phyloP scores from a whole-genome alignment of 1,284 basidiomycete genomes.

The Naganishia liquefaciens region DNA sequence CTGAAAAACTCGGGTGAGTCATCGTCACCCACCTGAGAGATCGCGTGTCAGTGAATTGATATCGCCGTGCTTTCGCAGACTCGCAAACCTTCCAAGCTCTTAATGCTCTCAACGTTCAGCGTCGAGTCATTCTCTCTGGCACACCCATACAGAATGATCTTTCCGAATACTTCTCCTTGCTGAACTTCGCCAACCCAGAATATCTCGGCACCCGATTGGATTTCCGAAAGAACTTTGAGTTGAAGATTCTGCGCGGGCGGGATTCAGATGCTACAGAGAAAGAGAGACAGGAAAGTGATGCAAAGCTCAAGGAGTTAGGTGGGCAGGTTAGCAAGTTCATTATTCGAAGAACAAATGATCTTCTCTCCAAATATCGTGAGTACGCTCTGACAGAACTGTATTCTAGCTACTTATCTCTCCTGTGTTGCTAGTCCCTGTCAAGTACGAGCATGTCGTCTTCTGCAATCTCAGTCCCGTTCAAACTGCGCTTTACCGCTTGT shows the following conservation, averaged over 20 bases:
- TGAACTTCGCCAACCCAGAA: slow-evolving; percentile 96
- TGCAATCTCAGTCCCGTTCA: slow-evolving; percentile 88
- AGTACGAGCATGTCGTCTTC: slow-evolving; percentile 99
- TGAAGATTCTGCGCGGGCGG: slow-evolving; percentile 87
- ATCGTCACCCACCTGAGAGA: neutral
- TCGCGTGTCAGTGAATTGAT: neutral
- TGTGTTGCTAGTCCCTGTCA: slow-evolving; percentile 77
- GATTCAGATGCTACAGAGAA: slow-evolving; percentile 86
- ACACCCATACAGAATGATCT: slow-evolving; percentile 97
- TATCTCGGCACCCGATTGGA: slow-evolving; percentile 88
- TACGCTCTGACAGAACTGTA: slow-evolving; percentile 38
- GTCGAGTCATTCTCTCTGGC: slow-evolving; percentile 95
- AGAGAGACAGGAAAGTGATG: slow-evolving; percentile 79
- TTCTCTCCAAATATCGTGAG: slow-evolving; percentile 93
- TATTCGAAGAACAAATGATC: slow-evolving; percentile 93
- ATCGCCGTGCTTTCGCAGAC: slow-evolving; percentile 57
- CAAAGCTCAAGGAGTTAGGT: slow-evolving; percentile 91
- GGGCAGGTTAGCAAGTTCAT: slow-evolving; percentile 91
- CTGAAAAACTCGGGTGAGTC: slow-evolving; percentile 88
- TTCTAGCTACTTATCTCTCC: neutral
- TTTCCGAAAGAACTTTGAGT: slow-evolving; percentile 96
- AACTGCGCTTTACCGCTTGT: slow-evolving; percentile 82
- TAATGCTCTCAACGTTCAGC: slow-evolving; percentile 79
- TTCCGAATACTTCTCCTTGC: slow-evolving; percentile 92
- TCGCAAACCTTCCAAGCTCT: slow-evolving; percentile 86